These are phyloP conservation scores for Ilyonectria sp. DNA, from an alignment of 2,329 filamentous ascomycete genomes.

Conservation along the genomic window DNA sequence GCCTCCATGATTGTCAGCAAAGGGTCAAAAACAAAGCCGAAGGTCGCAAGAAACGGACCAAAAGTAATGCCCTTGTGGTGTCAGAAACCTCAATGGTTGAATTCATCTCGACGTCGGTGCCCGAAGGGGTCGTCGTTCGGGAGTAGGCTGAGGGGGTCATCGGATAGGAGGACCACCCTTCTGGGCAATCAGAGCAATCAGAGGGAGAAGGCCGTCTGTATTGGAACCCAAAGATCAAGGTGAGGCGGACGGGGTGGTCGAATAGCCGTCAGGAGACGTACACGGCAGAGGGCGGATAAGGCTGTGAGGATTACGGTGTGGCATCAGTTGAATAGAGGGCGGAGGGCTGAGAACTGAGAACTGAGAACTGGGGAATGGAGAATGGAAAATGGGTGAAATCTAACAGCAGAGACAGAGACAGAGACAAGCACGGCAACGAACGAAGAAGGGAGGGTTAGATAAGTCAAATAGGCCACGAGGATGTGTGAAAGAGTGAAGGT, in stretches of 20 bases:
- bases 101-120: neutral
- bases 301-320: neutral
- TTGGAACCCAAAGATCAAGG: neutral
- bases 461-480: neutral
- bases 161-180: neutral
- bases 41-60: neutral
- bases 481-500: neutral
- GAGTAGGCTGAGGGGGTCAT: neutral
- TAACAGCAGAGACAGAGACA: neutral
- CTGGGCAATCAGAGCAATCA: neutral
- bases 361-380: neutral
- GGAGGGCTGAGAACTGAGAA: neutral
- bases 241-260: neutral
- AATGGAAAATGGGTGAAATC: neutral
- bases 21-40: neutral
- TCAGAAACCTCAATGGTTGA: neutral
- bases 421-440: neutral
- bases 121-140: neutral
- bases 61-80: neutral
- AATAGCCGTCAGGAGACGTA: neutral
- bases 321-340: neutral
- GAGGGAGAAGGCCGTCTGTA: neutral
- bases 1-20: neutral
- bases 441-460: neutral
- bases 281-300: neutral